Conservation (phyloP, 2,329 filamentous ascomycete species). For the Trichoderma hamatum region DNA sequence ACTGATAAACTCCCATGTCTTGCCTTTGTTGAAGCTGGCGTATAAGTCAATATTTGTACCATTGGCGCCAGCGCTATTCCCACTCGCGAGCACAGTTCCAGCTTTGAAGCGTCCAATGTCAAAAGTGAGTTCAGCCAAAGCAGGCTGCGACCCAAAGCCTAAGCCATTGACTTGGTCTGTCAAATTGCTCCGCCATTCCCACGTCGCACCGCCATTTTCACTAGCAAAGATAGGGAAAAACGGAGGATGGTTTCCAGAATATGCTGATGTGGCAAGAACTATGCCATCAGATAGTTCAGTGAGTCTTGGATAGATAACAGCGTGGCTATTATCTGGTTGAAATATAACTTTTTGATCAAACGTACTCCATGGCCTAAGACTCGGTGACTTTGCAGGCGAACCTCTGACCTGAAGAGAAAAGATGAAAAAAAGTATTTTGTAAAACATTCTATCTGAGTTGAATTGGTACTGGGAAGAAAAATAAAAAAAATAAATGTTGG, state of each 20-base stretch:
- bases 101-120: neutral
- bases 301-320: neutral
- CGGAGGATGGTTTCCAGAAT: neutral
- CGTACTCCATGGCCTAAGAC: neutral
- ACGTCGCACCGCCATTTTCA: neutral
- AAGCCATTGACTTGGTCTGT: neutral
- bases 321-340: neutral
- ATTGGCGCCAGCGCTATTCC: neutral
- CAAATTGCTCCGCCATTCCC: neutral
- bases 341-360: neutral
- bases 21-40: neutral
- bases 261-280: neutral
- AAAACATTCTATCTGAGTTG: neutral
- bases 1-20: neutral
- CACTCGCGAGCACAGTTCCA: neutral
- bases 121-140: neutral
- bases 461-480: neutral
- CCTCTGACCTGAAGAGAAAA: neutral
- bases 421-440: neutral
- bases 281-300: neutral
- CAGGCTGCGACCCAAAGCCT: neutral
- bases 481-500: neutral
- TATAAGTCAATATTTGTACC: neutral
- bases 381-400: neutral
- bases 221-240: neutral